phyloP scores from a whole-genome alignment of 306 rosid genomes.

The Quercus variabilis region DNA sequence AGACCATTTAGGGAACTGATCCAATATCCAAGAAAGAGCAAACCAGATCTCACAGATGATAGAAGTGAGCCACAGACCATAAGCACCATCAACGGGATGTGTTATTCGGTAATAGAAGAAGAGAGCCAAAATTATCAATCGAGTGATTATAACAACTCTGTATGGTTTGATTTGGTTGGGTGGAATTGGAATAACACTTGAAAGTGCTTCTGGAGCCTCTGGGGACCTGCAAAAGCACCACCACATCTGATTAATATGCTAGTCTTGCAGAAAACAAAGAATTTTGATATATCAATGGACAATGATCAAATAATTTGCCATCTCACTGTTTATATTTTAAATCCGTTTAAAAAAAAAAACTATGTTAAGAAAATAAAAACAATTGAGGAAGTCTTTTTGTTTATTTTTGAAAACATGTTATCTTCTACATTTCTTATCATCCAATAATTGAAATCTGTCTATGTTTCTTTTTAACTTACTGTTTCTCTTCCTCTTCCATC shows the following conservation, averaged over 20 bases:
- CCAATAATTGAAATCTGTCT: not conserved
- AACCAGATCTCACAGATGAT: constrained; percentile 98
- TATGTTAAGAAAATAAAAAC: too few species aligned
- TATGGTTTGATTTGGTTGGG: constrained; percentile 65
- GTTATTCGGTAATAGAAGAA: constrained; percentile 94
- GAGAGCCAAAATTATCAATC: constrained; percentile 73
- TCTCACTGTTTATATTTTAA: too few species aligned
- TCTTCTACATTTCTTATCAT: not conserved
- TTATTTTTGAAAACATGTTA: not conserved
- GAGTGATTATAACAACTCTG: constrained; percentile 54
- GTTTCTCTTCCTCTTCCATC: constrained; percentile 71
- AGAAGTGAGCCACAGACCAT: constrained; percentile 93
- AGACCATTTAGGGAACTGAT: constrained; percentile 98
- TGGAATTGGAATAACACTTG: constrained; percentile 59
- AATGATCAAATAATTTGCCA: not conserved
- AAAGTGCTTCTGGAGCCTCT: constrained; percentile 61
- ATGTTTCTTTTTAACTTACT: constrained; percentile 42
- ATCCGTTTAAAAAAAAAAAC: too few species aligned
- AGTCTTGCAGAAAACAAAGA: not conserved
- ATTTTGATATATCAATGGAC: not conserved
- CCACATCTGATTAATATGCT: not conserved
- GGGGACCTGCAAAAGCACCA: constrained; percentile 51
- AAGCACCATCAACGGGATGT: constrained; percentile 91
- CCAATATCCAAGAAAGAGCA: constrained; percentile 91
- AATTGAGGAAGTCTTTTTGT: not conserved